Conservation (phyloP, 805 yeast species). For the Ascoidea tarda region DNA sequence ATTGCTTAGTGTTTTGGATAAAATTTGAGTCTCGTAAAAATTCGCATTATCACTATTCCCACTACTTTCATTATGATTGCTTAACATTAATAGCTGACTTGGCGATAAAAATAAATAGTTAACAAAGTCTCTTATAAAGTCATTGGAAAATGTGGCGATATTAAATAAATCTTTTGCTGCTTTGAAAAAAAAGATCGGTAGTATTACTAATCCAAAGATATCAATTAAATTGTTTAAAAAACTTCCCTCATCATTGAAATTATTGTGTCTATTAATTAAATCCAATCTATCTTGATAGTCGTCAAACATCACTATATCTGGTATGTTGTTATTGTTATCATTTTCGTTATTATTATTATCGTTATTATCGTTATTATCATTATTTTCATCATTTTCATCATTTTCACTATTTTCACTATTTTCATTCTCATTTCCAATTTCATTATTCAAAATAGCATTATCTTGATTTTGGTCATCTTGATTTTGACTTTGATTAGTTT, state of each 20-base stretch:
- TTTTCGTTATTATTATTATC: too few relatives aligned
- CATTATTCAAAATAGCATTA: too few relatives aligned
- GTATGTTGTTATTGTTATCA: too few relatives aligned
- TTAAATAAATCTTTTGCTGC: conserved; percentile 3
- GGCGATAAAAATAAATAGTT: conserved; percentile 3
- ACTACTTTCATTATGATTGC: not conserved
- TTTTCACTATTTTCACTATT: too few relatives aligned
- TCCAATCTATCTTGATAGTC: not conserved
- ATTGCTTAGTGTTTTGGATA: too few relatives aligned
- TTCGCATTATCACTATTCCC: not conserved
- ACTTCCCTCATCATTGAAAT: not conserved
- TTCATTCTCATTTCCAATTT: too few relatives aligned
- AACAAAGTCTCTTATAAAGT: conserved; percentile 3
- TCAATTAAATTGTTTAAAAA: conserved; percentile 1
- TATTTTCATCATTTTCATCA: too few relatives aligned
- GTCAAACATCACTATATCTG: not conserved
- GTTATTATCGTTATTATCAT: too few relatives aligned
- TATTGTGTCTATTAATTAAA: too few relatives aligned
- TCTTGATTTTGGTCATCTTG: too few relatives aligned
- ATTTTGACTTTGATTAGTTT: too few relatives aligned
- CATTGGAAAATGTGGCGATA: conserved; percentile 7
- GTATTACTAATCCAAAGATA: conserved; percentile 3
- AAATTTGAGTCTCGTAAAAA: too few relatives aligned
- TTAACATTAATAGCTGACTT: conserved; percentile 1
- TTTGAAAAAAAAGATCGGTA: conserved; percentile 2